A percentile compares a stretch with the other conserved stretches of the same genome.
phyloP scores from a whole-genome alignment of 1,139 yeast species.

The Taphrina betulina region DNA sequence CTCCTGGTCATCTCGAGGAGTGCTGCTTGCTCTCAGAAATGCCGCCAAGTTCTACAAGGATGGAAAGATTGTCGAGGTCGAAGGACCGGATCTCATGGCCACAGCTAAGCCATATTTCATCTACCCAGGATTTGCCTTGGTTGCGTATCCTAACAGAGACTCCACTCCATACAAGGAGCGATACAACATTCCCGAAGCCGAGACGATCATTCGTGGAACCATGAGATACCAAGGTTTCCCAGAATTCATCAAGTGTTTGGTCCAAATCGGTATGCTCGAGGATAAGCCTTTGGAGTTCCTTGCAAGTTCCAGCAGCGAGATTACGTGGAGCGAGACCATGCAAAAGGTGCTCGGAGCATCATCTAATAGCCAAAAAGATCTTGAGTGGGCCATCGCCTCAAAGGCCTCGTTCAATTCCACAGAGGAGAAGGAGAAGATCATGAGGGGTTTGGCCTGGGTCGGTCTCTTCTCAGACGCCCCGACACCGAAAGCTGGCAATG shows the following conservation, averaged over 20 bases:
- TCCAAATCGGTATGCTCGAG: constrained; percentile 86
- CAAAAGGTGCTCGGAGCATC: constrained; percentile 71
- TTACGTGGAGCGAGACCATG: constrained; percentile 79
- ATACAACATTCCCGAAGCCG: constrained; percentile 94
- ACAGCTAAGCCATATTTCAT: constrained; percentile 93
- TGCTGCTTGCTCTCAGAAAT: constrained; percentile 89
- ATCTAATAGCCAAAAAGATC: constrained; percentile 68
- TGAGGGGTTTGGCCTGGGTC: constrained; percentile 89
- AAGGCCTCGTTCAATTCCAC: constrained; percentile 78
- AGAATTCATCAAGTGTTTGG: constrained; percentile 90
- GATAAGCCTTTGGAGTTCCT: constrained; percentile 68
- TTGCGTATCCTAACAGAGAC: constrained; percentile 97
- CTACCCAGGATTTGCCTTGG: constrained; percentile 93
- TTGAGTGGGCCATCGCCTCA: constrained; percentile 69
- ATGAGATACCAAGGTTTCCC: constrained; percentile 98
- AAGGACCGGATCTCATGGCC: constrained; percentile 90
- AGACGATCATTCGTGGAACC: constrained; percentile 94
- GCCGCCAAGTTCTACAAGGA: constrained; percentile 84
- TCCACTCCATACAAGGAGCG: constrained; percentile 90
- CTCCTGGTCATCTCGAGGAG: constrained; percentile 99
- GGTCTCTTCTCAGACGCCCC: constrained; percentile 77
- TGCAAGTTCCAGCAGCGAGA: constrained; percentile 48
- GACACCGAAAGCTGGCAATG: constrained; percentile 86
- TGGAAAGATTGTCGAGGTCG: constrained; percentile 75
- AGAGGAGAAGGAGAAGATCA: constrained; percentile 80